phyloP scores from a whole-genome alignment of 169 alveolate genomes.

The Cryptosporidium canis region DNA sequence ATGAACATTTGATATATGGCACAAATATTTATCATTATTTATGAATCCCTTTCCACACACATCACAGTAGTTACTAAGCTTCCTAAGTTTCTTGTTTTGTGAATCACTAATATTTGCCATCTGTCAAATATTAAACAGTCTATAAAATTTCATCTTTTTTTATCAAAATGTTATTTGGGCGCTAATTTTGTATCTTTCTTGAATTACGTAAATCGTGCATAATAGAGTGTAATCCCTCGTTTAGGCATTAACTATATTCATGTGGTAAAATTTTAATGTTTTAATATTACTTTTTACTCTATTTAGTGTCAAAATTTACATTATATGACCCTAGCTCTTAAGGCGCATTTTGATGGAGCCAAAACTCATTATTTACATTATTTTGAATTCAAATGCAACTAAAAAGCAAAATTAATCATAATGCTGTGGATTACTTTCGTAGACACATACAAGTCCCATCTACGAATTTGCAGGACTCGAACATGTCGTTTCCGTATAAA shows the following conservation, averaged over 20 bases:
- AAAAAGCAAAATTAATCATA: conserved; percentile 22
- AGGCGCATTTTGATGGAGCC: conserved; percentile 17
- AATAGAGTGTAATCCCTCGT: too few relatives aligned
- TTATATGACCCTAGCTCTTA: neutral
- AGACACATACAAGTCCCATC: conserved; percentile 9
- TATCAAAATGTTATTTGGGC: neutral
- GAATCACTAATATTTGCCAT: neutral
- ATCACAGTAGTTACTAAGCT: conserved; percentile 9
- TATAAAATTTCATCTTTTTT: neutral
- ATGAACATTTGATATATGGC: neutral
- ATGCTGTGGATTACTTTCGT: conserved; percentile 47
- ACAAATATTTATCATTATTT: neutral
- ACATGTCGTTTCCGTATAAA: conserved; percentile 56
- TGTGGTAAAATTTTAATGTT: too few relatives aligned
- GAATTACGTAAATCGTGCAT: neutral
- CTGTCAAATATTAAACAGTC: neutral
- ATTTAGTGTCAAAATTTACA: neutral
- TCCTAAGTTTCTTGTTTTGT: neutral
- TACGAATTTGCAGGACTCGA: conserved; percentile 34
- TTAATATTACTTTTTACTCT: too few relatives aligned
- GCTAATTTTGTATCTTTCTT: neutral
- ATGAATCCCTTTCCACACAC: conserved; percentile 23
- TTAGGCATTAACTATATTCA: too few relatives aligned
- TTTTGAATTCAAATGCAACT: conserved; percentile 27
- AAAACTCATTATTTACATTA: neutral